Base-by-base conservation (phyloP, 441 rosid genomes). In the Populus tomentosa region DNA sequence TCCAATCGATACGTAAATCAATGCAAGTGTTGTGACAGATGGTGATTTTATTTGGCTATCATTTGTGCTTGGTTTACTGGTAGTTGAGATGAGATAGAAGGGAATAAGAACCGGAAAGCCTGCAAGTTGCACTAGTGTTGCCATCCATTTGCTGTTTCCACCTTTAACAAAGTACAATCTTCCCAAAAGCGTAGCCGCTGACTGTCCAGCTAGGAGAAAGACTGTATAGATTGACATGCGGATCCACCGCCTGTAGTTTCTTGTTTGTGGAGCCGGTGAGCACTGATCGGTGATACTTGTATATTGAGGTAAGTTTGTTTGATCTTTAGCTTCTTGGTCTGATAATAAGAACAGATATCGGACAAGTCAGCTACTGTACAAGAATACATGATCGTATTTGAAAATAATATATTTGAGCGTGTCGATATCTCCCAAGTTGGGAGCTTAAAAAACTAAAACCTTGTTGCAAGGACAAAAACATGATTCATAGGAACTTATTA, bases 31-130 rank as follows among this genome's bases (percentile, higher is more conserved):
- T 67, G 33, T 38, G 18, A 28, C 4, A 7, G 83, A 78, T 66
- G 75, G 86, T 18, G 75, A 14, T 18, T 75, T 64, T 32, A 70
- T 21, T 14, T 46, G 56, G 30, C 11, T 14, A 53, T 71, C 10
- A 28, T 63, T 46, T 28, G 67, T 7, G 18, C 13, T 30, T 2
- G 50, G 69, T 23, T 24, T 64, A 76, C 56, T 71, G 33, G 26
- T 16, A 13, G 70, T 72, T 3, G 50, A 42, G 20, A 66, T 20
- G 73, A 23, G 69, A 78, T 80, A 76, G 61, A 56, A 78, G 36
- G 82, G 81, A 24, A 82, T 33, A 35, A 87, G 82, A 70, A 87
- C 24, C 7, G 87, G 87, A 77, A 87, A 87, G 56, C 84, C 90
- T 8, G 18, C 70, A 6, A 75, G 30, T 46, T 85, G 87, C 2